A percentile compares a stretch with the other conserved stretches of the same genome.
These are phyloP conservation scores for Mycena olivaceomarginata DNA, from an alignment of 768 basidiomycete genomes.

Conservation along the genomic window DNA sequence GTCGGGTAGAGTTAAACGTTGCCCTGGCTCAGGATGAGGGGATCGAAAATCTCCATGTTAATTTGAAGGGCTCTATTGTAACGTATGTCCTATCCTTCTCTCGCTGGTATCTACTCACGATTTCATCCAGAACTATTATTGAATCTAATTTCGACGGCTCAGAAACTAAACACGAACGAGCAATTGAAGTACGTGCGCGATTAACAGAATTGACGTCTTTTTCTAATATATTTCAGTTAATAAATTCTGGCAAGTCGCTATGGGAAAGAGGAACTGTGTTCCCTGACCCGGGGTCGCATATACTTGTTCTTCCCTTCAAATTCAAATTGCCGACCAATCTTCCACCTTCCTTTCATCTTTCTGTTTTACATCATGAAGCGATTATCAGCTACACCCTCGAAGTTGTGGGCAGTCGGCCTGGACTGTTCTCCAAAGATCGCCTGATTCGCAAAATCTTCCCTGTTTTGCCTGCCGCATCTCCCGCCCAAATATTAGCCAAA, in stretches of 20 bases:
- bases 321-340: conserved; percentile 33
- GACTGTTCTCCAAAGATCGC: conserved; percentile 30
- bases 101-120: neutral
- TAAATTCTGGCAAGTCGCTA: conserved; percentile 21
- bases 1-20: conserved; percentile 34
- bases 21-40: conserved; percentile 39
- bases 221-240: conserved; percentile 13
- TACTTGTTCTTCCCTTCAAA: conserved; percentile 28
- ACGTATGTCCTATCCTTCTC: conserved; percentile 29
- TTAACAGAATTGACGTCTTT: neutral
- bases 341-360: conserved; percentile 38
- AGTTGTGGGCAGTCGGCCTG: conserved; percentile 36
- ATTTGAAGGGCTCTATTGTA: conserved; percentile 31
- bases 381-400: conserved; percentile 36
- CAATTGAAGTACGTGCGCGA: conserved; percentile 25
- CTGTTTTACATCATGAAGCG: conserved; percentile 21
- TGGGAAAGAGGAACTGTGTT: conserved; percentile 33
- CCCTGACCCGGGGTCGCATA: conserved; percentile 29
- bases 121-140: conserved; percentile 18
- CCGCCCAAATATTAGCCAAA: conserved; percentile 32
- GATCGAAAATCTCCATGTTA: conserved; percentile 28
- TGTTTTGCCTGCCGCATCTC: conserved; percentile 41
- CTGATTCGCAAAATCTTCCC: conserved; percentile 17
- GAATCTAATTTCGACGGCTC: conserved; percentile 37
- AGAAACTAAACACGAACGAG: conserved; percentile 27